Percentiles rank a stretch among this genome's conserved stretches.
Evolutionary conservation across 805 yeast species (phyloP).

Genomic region (Lachancea dasiensis): DNA sequence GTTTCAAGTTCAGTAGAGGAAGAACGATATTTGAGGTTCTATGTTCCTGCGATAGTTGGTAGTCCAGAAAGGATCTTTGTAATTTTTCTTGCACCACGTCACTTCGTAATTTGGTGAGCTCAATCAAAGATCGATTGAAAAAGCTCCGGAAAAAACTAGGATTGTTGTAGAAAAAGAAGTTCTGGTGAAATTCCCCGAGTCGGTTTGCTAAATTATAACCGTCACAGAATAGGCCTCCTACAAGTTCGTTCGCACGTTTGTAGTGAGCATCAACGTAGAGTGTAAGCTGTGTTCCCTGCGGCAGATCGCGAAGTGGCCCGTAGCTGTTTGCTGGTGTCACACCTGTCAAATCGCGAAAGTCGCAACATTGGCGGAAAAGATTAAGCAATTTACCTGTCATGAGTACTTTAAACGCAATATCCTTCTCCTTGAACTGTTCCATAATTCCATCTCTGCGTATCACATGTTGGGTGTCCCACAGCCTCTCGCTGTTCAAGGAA

Average conservation of each 20-base stretch:
- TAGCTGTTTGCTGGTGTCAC: background rate
- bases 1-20: constrained; percentile 30
- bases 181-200: constrained; percentile 45
- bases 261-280: constrained; percentile 57
- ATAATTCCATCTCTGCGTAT: constrained; percentile 72
- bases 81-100: constrained; percentile 47
- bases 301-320: constrained; percentile 11
- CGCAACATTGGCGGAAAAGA: constrained; percentile 39
- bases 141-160: constrained; percentile 24
- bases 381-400: constrained; percentile 82
- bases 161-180: constrained; percentile 40
- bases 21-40: constrained; percentile 19
- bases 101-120: constrained; percentile 46
- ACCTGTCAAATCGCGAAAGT: constrained; percentile 6
- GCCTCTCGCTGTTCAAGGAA: constrained; percentile 44
- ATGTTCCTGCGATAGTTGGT: constrained; percentile 3
- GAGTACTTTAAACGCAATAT: constrained; percentile 57
- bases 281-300: constrained; percentile 41
- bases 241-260: constrained; percentile 55
- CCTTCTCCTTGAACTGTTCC: constrained; percentile 49
- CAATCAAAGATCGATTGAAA: constrained; percentile 17
- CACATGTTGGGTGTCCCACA: constrained; percentile 72
- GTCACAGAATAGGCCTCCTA: constrained; percentile 50
- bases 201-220: constrained; percentile 52
- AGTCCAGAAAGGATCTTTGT: constrained; percentile 27